These are phyloP conservation scores for Escallonia rubra DNA, from an alignment of 129 eudicot species.

Conservation along the genomic window DNA sequence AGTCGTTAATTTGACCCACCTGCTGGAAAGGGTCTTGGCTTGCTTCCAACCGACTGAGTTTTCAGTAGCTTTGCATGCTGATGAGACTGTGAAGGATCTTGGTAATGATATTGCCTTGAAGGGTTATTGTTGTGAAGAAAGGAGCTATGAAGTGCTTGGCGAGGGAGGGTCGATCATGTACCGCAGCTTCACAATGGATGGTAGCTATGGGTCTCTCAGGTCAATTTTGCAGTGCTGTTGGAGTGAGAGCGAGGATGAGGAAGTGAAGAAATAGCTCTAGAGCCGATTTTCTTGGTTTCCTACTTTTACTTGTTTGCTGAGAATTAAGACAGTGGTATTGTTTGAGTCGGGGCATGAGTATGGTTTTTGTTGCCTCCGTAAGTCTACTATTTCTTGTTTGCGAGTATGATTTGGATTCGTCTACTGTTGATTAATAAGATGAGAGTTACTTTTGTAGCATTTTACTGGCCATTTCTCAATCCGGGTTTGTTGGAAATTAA, in stretches of 20 bases:
- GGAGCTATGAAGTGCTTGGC: slow-evolving; percentile 43
- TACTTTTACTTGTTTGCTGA: too few relatives aligned
- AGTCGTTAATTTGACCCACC: slow-evolving; percentile 25
- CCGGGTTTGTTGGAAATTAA: too few relatives aligned
- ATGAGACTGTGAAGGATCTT: slow-evolving; percentile 18
- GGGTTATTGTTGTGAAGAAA: slow-evolving; percentile 53
- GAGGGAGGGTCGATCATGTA: slow-evolving; percentile 42
- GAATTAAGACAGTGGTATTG: too few relatives aligned
- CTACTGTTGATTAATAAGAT: too few relatives aligned
- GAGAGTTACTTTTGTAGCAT: too few relatives aligned
- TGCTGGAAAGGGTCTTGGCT: slow-evolving; percentile 69
- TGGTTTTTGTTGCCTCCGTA: too few relatives aligned
- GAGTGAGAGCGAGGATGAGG: slow-evolving; percentile 73
- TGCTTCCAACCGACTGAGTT: slow-evolving; percentile 75
- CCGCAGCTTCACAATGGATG: slow-evolving; percentile 31
- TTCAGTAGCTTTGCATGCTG: slow-evolving; percentile 58
- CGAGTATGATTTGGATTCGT: too few relatives aligned
- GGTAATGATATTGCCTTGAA: slow-evolving; percentile 9
- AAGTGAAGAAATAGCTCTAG: slow-evolving; percentile 22
- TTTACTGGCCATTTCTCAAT: too few relatives aligned
- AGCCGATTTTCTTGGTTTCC: too few relatives aligned
- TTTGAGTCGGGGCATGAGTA: too few relatives aligned
- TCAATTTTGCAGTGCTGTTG: slow-evolving; percentile 58
- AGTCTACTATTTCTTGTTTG: too few relatives aligned
- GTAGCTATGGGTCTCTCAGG: slow-evolving; percentile 49